Base-by-base conservation (phyloP, 176 grass and related monocot genomes). In the Bothriochloa decipiens region DNA sequence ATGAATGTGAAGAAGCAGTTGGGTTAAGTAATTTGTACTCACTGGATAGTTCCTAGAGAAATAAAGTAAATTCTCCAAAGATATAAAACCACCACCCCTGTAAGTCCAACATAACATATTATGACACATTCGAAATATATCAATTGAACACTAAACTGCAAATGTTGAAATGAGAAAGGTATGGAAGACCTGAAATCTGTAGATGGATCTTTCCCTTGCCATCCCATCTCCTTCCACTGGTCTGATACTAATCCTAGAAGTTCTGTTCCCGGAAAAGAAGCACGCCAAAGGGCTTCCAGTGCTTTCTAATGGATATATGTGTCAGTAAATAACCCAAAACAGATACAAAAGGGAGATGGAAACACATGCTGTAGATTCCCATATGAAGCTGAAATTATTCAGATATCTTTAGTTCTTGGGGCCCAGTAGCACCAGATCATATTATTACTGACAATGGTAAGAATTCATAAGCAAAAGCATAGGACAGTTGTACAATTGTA, bases 141-240 rank as follows among this genome's bases (percentile, higher is more conserved):
- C 57, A 60, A 25, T 23, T 25, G 57, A 60, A 60, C 23, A 8
- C 57, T 60, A 60, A 60, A 60, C 57, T 60, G 57, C 57, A 60
- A 23, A 39, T 7, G 16, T 26, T 11, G 26, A 46, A 85, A 67
- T 50, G 41, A 65, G 64, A 27, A 65, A 57, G 23, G 71, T 8
- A 69, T 17, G 5, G 12, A 33, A 33, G 76, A 96, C 96, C 96
- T 92, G 81, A 99, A 99, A 96, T 99, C 96, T 67, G 96, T 99
- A 42, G 96, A 99, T 76, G 96, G 96, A 78, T 99, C 93, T 88
- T 93, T 92, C 29, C 96, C 96, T 92, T 99, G 96, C 96, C 96
- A 99, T 49, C 96, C 96, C 96, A 99, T 99, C 72, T 99, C 96
- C 80, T 99, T 99, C 96, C 96, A 99, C 87, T 96, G 91, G 26